Evolutionary conservation across 306 rosid species (phyloP).

Genomic region (Notholithocarpus densiflorus): DNA sequence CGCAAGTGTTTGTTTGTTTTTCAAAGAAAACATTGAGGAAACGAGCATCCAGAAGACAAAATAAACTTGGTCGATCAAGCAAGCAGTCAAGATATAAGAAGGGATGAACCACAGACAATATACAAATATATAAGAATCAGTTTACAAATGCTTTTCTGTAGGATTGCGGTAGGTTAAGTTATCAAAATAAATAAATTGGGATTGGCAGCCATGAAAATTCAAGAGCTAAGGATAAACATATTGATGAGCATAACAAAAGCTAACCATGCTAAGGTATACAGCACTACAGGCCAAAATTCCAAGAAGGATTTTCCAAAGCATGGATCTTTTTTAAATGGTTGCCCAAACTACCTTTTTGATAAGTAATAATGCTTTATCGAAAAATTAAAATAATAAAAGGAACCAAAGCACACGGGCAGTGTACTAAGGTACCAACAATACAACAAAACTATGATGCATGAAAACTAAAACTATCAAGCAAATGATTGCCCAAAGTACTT

Average conservation of each 20-base stretch:
- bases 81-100: neutral
- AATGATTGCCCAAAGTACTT: too few species aligned
- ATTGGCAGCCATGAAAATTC: slow-evolving; percentile 1
- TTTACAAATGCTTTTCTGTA: neutral
- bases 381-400: too few species aligned
- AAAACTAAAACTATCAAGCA: too few species aligned
- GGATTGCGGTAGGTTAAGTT: neutral
- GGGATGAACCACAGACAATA: neutral
- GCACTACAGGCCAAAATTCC: neutral
- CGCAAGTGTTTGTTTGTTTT: neutral
- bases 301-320: neutral
- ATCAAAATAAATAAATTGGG: neutral
- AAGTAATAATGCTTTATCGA: too few species aligned
- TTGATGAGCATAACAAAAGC: neutral
- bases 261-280: neutral
- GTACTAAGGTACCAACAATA: too few species aligned
- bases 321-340: neutral
- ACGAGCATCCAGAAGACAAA: slow-evolving; percentile 5
- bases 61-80: neutral
- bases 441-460: too few species aligned
- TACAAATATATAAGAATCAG: neutral
- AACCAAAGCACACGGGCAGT: too few species aligned
- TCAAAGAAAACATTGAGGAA: neutral
- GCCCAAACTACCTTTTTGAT: neutral
- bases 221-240: neutral